Evolutionary conservation across 2,329 filamentous ascomycete species (phyloP).

Genomic region (Delphinella strobiligena): DNA sequence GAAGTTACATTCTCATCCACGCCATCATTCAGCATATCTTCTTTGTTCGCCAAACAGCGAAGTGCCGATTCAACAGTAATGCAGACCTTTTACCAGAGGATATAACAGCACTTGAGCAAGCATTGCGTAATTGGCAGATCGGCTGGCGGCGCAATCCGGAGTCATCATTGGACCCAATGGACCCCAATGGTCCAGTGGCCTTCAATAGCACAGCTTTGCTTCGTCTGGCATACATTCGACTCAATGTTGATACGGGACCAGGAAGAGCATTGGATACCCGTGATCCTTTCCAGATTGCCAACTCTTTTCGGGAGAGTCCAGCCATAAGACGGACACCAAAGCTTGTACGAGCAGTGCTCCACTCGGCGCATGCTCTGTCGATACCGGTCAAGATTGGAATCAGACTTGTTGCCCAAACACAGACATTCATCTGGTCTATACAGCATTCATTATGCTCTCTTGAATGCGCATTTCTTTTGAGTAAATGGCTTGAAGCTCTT

Average conservation of each 20-base stretch:
- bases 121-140: constrained; percentile 23
- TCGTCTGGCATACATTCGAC: constrained; percentile 34
- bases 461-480: constrained; percentile 42
- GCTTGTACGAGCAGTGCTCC: constrained; percentile 37
- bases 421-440: constrained; percentile 46
- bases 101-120: constrained; percentile 27
- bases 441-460: constrained; percentile 44
- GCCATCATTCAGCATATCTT: constrained; percentile 63
- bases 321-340: constrained; percentile 37
- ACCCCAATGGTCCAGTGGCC: constrained; percentile 23
- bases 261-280: constrained; percentile 32
- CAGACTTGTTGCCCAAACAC: constrained; percentile 41
- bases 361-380: constrained; percentile 43
- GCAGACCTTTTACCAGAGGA: constrained; percentile 26
- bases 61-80: constrained; percentile 19
- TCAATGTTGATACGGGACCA: constrained; percentile 35
- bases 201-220: constrained; percentile 36
- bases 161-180: constrained; percentile 24
- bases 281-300: constrained; percentile 29
- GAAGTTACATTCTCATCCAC: constrained; percentile 61
- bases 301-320: constrained; percentile 26
- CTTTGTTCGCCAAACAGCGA: constrained; percentile 45
- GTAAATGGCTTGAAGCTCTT: constrained; percentile 37
- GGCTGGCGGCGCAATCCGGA: constrained; percentile 24
- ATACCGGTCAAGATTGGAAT: constrained; percentile 45